phyloP scores from a whole-genome alignment of 2,329 filamentous ascomycete genomes.

The Hymenoscyphus occultus region DNA sequence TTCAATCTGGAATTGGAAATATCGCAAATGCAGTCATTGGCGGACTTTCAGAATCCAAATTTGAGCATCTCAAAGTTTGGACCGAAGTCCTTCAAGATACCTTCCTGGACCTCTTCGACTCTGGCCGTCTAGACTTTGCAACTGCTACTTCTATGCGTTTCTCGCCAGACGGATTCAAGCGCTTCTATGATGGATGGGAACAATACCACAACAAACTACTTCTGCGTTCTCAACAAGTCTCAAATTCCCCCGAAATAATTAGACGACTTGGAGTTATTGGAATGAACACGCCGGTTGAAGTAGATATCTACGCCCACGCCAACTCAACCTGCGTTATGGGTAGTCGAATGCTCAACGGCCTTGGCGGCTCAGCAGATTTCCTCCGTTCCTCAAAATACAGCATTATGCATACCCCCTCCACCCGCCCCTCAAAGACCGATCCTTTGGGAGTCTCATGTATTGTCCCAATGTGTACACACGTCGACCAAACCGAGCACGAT shows the following conservation, averaged over 20 bases:
- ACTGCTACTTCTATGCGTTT: constrained; percentile 89
- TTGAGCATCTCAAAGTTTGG: constrained; percentile 87
- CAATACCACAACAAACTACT: constrained; percentile 77
- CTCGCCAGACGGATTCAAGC: constrained; percentile 85
- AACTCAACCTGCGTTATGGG: constrained; percentile 91
- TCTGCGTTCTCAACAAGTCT: constrained; percentile 82
- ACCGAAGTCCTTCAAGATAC: constrained; percentile 88
- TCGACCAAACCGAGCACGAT: constrained; percentile 92
- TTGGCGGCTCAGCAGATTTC: constrained; percentile 81
- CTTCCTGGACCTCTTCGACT: constrained; percentile 90
- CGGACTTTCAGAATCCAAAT: constrained; percentile 76
- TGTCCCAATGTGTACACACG: constrained; percentile 89
- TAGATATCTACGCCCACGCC: constrained; percentile 91
- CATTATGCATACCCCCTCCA: constrained; percentile 90
- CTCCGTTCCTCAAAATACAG: constrained; percentile 75
- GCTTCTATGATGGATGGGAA: constrained; percentile 86
- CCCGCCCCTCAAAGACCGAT: constrained; percentile 77
- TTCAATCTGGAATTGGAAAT: constrained; percentile 89
- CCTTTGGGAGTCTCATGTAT: constrained; percentile 81
- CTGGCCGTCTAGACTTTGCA: constrained; percentile 81
- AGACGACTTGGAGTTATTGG: constrained; percentile 81
- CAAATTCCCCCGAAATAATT: constrained; percentile 89
- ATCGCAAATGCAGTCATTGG: constrained; percentile 91
- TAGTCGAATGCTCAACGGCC: constrained; percentile 80
- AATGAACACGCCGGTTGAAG: constrained; percentile 94